These are phyloP conservation scores for Selenicereus undatus DNA, from an alignment of 148 eudicot genomes.

Conservation along the genomic window DNA sequence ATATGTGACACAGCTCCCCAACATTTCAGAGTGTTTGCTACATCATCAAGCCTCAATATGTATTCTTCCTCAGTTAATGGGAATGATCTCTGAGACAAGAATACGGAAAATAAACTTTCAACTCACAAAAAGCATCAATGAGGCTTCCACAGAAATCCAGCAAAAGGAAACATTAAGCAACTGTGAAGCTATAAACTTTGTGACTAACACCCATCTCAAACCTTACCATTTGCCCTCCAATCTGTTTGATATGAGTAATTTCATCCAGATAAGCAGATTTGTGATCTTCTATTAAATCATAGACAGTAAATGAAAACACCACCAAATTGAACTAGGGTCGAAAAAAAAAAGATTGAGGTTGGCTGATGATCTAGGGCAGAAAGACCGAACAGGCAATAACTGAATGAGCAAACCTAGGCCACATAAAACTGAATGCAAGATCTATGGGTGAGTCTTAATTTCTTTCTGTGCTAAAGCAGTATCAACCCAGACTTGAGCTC, in stretches of 20 bases:
- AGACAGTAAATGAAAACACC: no score
- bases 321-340: no score
- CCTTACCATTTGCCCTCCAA: neutral
- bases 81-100: constrained; percentile 66
- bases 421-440: neutral
- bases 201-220: neutral
- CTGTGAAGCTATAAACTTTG: neutral
- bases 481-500: neutral
- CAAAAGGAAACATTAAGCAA: neutral
- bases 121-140: neutral
- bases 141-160: neutral
- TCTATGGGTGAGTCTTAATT: neutral
- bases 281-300: neutral
- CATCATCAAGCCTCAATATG: constrained; percentile 89
- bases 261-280: neutral
- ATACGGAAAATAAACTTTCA: neutral
- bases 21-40: constrained; percentile 87
- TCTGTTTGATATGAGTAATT: neutral
- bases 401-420: neutral
- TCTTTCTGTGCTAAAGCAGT: neutral
- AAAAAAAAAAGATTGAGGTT: no score
- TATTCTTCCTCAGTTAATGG: constrained; percentile 95
- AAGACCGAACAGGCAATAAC: neutral
- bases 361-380: no score
- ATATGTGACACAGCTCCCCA: constrained; percentile 99